A percentile compares a stretch with the other conserved stretches of the same genome.
Evolutionary conservation across 495 filamentous ascomycete species (phyloP).

Genomic region (Daldinia caldariorum): DNA sequence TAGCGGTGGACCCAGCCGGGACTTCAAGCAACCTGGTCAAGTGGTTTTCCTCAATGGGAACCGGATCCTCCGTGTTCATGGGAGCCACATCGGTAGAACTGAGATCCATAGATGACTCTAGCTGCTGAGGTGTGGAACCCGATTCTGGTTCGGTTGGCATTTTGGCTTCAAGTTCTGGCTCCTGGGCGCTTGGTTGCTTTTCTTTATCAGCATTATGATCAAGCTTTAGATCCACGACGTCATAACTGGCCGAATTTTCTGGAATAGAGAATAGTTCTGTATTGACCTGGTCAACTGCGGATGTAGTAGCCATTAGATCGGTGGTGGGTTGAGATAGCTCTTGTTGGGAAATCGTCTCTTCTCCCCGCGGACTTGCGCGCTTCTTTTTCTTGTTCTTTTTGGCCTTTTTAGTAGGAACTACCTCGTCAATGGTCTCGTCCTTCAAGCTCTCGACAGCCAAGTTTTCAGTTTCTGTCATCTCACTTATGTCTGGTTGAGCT

Average conservation of each 20-base stretch:
- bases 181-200: slow-evolving; percentile 20
- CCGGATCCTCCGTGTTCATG: not conserved
- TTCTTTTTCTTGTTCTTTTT: slow-evolving; percentile 22
- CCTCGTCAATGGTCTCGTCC: not conserved
- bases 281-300: slow-evolving; percentile 1
- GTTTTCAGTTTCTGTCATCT: slow-evolving; percentile 5
- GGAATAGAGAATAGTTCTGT: not conserved
- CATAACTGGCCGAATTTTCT: slow-evolving; percentile 7
- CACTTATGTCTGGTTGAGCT: not conserved
- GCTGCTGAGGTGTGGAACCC: not conserved
- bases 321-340: slow-evolving; percentile 2
- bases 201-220: slow-evolving; percentile 30
- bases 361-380: slow-evolving; percentile 13
- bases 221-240: not conserved
- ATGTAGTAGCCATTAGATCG: not conserved
- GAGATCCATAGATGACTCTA: slow-evolving; percentile 4
- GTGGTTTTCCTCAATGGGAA: slow-evolving; percentile 10
- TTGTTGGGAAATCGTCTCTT: slow-evolving; percentile 3
- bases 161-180: slow-evolving; percentile 21
- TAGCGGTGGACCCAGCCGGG: not conserved
- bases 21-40: slow-evolving; percentile 7
- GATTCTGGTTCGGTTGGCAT: slow-evolving; percentile 17
- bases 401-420: slow-evolving; percentile 3
- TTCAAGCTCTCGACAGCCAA: not conserved
- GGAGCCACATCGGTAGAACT: not conserved